phyloP scores from a whole-genome alignment of 2,329 filamentous ascomycete species.

The Calonectria honghensis region DNA sequence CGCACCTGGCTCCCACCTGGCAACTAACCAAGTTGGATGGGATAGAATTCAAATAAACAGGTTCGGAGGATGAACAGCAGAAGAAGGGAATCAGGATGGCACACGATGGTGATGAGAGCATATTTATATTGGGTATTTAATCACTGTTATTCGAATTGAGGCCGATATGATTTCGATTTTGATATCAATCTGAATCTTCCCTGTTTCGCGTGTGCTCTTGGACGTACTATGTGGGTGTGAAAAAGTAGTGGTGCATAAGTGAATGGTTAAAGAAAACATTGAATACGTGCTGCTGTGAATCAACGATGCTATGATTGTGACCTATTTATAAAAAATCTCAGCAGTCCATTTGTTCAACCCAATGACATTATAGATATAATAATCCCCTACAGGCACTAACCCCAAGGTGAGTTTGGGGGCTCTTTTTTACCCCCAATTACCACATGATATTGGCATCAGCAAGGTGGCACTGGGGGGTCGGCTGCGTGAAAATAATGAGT shows the following conservation, averaged over 20 bases:
- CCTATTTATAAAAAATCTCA: neutral
- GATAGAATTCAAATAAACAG: neutral
- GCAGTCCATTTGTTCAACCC: neutral
- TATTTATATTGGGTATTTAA: neutral
- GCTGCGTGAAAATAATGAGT: neutral
- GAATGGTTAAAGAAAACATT: neutral
- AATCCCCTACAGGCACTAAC: neutral
- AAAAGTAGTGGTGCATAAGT: neutral
- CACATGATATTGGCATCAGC: neutral
- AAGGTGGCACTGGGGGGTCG: neutral
- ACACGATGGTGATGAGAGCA: too few species aligned
- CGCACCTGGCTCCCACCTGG: conserved; percentile 30
- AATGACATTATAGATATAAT: neutral
- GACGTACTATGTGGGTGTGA: neutral
- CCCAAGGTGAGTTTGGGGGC: neutral
- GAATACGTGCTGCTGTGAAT: neutral
- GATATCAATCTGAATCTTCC: neutral
- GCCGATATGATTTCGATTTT: neutral
- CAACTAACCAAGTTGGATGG: neutral
- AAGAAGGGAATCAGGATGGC: neutral
- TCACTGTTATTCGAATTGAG: too few species aligned
- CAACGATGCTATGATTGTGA: neutral
- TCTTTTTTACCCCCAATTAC: neutral
- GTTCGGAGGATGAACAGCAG: neutral
- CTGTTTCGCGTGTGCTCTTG: neutral